Conservation (phyloP, 495 filamentous ascomycete genomes). For the Tuber umbilicatum region DNA sequence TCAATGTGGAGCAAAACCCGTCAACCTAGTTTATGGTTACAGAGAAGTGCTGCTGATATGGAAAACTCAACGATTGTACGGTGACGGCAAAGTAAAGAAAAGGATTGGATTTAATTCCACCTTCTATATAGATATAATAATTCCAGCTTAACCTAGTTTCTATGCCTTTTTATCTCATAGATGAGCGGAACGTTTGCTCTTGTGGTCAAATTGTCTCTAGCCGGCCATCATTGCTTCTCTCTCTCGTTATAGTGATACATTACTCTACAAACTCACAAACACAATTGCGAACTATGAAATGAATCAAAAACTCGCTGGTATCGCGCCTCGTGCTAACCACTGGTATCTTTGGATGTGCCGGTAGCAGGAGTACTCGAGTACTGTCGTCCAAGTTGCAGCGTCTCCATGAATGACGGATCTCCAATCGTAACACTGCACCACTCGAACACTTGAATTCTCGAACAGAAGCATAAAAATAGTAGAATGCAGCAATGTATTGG, state of each 20-base stretch:
- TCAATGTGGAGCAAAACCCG: not conserved
- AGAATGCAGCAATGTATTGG: not conserved
- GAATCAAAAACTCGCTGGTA: not conserved
- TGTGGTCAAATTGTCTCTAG: too few species aligned
- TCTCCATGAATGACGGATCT: not conserved
- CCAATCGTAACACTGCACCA: not conserved
- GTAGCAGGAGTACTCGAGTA: not conserved
- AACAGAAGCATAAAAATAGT: not conserved
- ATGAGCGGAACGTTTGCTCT: not conserved
- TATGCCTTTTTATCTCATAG: not conserved
- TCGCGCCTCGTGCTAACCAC: not conserved
- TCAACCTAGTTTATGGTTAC: not conserved
- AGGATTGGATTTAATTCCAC: not conserved
- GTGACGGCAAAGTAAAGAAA: not conserved
- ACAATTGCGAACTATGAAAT: not conserved
- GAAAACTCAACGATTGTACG: not conserved
- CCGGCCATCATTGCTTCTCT: not conserved
- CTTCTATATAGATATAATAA: not conserved
- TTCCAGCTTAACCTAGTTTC: not conserved
- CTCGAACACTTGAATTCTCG: not conserved
- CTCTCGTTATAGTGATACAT: not conserved
- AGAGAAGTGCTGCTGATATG: not conserved
- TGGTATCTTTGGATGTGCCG: not conserved
- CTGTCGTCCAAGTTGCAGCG: not conserved
- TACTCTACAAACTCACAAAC: not conserved